Evolutionary conservation across 2,329 filamentous ascomycete species (phyloP), one percentile per base, ranked within the genome.

Genomic region (Daldinia sp.): DNA sequence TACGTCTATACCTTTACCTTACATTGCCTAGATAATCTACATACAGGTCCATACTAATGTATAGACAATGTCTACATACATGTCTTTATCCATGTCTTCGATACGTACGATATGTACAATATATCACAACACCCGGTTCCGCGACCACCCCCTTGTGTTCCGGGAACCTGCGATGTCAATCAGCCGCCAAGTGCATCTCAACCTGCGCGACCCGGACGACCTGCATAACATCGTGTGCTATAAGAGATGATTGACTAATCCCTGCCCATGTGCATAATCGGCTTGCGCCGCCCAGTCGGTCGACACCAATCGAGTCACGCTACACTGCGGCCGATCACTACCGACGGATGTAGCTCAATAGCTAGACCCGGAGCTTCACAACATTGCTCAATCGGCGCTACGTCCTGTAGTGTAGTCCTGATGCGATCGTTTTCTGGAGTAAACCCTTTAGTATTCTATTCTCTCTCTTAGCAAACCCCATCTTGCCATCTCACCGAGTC

Each of bases 231-330:
- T 56, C 56, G 55, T 67, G 37, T 20, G 57, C 62, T 58, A 58
- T 55, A 62, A 62, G 46, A 53, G 28, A 56, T 54, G 51, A 39
- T 37, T 54, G 15, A 37, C 51, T 54, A 23, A 54, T 54, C 51
- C 51, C n/a, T 51, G 55, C 53, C 57, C 18, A 42, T 37, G 56
- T 63, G 60, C 68, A 67, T 62, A 60, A 62, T 68, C 68, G 63
- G 59, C 56, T 42, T 63, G 60, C 60, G 60, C 68, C 68, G 68
- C 30, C 48, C 44, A 64, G 30, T 60, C 63, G 65, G 65, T 54
- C 65, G 54, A 60, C 65, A 59, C 68, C 39, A 69, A 71, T 69
- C 57, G 63, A 48, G 44, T 48, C 42, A 69, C 53, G 63, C 63
- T 57, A 39, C 35, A 46, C 60, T 41, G 56, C 57, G 56, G 60